These are phyloP conservation scores for Graphiopsis chlorocephala DNA, from an alignment of 2,329 filamentous ascomycete genomes.

Conservation along the genomic window DNA sequence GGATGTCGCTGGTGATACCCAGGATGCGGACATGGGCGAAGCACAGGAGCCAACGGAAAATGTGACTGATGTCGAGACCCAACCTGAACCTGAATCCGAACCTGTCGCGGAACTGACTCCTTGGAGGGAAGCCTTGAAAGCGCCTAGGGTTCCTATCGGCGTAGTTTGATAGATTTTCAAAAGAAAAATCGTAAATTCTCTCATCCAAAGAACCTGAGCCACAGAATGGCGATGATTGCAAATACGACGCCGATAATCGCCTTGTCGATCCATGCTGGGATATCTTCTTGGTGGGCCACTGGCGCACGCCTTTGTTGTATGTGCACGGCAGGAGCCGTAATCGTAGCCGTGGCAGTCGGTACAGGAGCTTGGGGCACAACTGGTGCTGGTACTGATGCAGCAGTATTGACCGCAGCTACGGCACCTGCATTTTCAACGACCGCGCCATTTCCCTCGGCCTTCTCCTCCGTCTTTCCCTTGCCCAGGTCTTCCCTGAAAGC, in stretches of 20 bases:
- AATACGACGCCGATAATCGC: constrained; percentile 72
- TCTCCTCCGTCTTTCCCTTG: constrained; percentile 34
- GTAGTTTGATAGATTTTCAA: constrained; percentile 16
- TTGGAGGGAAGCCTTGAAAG: constrained; percentile 20
- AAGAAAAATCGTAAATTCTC: neutral
- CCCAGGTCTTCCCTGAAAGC: constrained; percentile 71
- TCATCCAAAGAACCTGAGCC: constrained; percentile 19
- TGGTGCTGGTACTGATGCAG: neutral
- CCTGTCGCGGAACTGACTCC: constrained; percentile 2
- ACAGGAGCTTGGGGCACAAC: neutral
- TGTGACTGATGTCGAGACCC: neutral
- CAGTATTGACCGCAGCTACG: neutral
- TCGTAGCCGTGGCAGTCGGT: constrained; percentile 15
- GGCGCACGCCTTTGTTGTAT: constrained; percentile 19
- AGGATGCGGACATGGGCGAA: constrained; percentile 7
- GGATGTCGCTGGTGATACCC: neutral
- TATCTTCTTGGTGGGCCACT: constrained; percentile 44
- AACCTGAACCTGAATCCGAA: neutral
- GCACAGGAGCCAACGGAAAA: neutral
- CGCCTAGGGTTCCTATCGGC: constrained; percentile 22
- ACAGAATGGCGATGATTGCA: constrained; percentile 67
- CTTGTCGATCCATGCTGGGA: constrained; percentile 76
- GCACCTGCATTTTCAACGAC: constrained; percentile 9
- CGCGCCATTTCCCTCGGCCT: constrained; percentile 11
- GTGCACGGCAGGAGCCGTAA: constrained; percentile 15